phyloP scores from a whole-genome alignment of 179 eudicot genomes.

The Nepenthes alata region DNA sequence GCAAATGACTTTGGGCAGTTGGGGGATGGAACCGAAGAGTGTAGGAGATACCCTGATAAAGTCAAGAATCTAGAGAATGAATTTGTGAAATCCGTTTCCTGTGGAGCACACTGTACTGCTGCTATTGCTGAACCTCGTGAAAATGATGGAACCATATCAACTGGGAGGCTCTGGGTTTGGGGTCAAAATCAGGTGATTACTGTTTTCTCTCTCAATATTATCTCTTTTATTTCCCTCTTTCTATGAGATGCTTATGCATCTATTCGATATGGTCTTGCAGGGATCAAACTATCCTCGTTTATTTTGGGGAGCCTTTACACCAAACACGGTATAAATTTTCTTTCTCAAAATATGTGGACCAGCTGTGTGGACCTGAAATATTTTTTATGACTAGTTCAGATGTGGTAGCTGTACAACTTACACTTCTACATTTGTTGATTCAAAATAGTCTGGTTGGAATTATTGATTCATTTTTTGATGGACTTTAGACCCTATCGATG shows the following conservation, averaged over 20 bases:
- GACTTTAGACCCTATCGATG: too few relatives aligned
- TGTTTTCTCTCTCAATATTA: constrained; percentile 3
- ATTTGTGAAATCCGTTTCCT: constrained; percentile 74
- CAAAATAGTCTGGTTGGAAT: too few relatives aligned
- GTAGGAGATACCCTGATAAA: constrained; percentile 63
- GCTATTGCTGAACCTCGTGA: constrained; percentile 93
- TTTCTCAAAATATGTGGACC: background rate
- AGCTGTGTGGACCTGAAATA: too few relatives aligned
- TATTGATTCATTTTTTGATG: background rate
- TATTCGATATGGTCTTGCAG: constrained; percentile 28
- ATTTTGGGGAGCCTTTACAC: constrained; percentile 92
- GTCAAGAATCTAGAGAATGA: constrained; percentile 62
- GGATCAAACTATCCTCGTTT: constrained; percentile 83
- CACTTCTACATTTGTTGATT: too few relatives aligned
- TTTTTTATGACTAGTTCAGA: too few relatives aligned
- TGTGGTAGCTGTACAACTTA: too few relatives aligned
- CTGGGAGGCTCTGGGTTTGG: constrained; percentile 97
- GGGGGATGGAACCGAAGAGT: constrained; percentile 95
- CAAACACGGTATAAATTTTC: constrained; percentile 49
- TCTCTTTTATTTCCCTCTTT: constrained; percentile 8
- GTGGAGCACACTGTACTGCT: constrained; percentile 99
- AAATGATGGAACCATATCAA: constrained; percentile 57
- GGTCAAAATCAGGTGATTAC: constrained; percentile 91
- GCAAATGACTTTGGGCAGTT: constrained; percentile 97
- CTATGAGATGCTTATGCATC: background rate